Evolutionary conservation across 495 filamentous ascomycete species (phyloP).

Genomic region (Hypoxylon intermedium): DNA sequence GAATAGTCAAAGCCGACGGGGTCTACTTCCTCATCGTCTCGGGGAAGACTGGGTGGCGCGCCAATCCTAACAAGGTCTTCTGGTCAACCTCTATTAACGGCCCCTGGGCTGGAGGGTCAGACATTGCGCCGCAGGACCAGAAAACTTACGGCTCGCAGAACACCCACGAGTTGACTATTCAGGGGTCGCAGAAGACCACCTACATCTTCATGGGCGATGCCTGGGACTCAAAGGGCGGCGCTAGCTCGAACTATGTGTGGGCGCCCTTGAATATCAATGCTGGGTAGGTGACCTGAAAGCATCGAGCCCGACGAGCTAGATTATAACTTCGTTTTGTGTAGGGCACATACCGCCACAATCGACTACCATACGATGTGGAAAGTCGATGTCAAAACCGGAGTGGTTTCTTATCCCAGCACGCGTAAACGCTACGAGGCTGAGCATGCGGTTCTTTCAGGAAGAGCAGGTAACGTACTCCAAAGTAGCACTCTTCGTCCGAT

Average conservation of each 20-base stretch:
- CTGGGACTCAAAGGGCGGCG: slow-evolving; percentile 53
- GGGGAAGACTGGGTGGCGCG: slow-evolving; percentile 52
- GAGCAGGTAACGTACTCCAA: slow-evolving; percentile 37
- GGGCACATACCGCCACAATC: slow-evolving; percentile 44
- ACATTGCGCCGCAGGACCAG: slow-evolving; percentile 50
- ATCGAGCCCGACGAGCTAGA: neutral
- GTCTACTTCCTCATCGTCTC: slow-evolving; percentile 55
- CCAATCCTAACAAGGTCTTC: slow-evolving; percentile 56
- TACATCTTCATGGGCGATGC: slow-evolving; percentile 56
- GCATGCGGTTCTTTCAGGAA: slow-evolving; percentile 40
- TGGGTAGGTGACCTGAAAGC: slow-evolving; percentile 27
- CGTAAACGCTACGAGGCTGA: slow-evolving; percentile 47
- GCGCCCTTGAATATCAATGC: slow-evolving; percentile 48
- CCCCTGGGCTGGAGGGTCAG: slow-evolving; percentile 48
- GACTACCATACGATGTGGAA: slow-evolving; percentile 57
- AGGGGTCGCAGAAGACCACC: slow-evolving; percentile 49
- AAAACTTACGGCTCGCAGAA: slow-evolving; percentile 58
- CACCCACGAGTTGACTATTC: slow-evolving; percentile 52
- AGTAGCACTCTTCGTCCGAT: neutral
- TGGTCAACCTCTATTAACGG: slow-evolving; percentile 45
- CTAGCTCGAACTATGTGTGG: slow-evolving; percentile 51
- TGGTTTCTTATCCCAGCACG: slow-evolving; percentile 44
- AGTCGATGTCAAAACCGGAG: slow-evolving; percentile 51
- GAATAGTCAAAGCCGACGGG: slow-evolving; percentile 49
- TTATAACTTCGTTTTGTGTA: slow-evolving; percentile 8